phyloP scores from a whole-genome alignment of 1,284 basidiomycete genomes.

The Marasmius sp. region DNA sequence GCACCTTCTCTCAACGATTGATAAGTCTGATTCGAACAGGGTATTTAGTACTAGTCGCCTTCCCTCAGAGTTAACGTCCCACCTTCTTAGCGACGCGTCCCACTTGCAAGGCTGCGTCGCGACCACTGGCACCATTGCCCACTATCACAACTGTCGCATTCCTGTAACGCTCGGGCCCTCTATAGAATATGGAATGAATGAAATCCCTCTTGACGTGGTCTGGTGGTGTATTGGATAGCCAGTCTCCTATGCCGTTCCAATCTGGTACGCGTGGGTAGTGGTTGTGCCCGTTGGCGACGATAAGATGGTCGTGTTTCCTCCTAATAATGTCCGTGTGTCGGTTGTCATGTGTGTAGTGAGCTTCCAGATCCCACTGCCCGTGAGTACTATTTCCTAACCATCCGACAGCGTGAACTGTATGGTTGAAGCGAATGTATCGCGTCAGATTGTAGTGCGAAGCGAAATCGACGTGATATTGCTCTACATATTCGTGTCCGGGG shows the following conservation, averaged over 20 bases:
- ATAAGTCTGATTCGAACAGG: constrained; percentile 36
- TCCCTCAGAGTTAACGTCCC: constrained; percentile 31
- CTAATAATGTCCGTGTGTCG: constrained; percentile 9
- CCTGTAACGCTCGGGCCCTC: constrained; percentile 42
- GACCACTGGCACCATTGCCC: constrained; percentile 50
- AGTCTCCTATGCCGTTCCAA: constrained; percentile 48
- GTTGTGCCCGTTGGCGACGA: constrained; percentile 55
- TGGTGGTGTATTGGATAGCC: constrained; percentile 31
- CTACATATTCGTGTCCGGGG: constrained; percentile 45
- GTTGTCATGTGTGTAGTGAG: constrained; percentile 15
- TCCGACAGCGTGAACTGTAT: constrained; percentile 40
- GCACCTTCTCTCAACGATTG: constrained; percentile 35
- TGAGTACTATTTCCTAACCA: constrained; percentile 42
- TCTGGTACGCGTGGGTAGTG: constrained; percentile 46
- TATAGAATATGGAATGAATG: constrained; percentile 56
- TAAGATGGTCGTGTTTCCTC: constrained; percentile 46
- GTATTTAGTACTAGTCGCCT: constrained; percentile 11
- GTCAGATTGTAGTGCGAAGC: constrained; percentile 38
- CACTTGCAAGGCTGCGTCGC: constrained; percentile 40
- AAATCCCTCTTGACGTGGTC: constrained; percentile 33
- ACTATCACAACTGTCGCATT: constrained; percentile 49
- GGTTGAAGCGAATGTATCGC: constrained; percentile 42
- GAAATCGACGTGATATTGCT: constrained; percentile 46
- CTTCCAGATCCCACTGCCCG: constrained; percentile 45
- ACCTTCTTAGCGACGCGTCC: constrained; percentile 38